phyloP scores from a whole-genome alignment of 2,329 filamentous ascomycete genomes.

The Alternaria solani region DNA sequence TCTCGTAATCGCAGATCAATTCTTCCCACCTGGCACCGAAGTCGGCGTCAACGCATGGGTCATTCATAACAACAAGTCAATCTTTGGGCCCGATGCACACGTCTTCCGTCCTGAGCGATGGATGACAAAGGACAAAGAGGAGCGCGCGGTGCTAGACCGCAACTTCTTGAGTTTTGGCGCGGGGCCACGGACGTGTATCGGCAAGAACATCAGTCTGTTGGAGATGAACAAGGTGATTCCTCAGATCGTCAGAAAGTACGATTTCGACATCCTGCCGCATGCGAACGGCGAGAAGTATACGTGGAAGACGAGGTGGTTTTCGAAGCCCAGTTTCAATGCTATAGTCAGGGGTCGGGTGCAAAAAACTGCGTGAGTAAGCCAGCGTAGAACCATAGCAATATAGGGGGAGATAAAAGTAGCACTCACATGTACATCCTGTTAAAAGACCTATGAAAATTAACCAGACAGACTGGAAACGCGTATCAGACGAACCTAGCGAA shows the following conservation, averaged over 20 bases:
- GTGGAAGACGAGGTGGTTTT: neutral
- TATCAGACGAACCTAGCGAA: too few relatives aligned
- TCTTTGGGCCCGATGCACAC: conserved; percentile 45
- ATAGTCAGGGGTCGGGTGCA: accelerated
- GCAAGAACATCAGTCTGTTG: conserved; percentile 35
- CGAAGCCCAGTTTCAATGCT: neutral
- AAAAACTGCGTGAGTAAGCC: neutral
- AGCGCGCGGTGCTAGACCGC: conserved; percentile 13
- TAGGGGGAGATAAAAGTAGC: too few relatives aligned
- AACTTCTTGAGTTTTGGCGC: conserved; percentile 29
- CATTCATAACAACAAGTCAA: conserved; percentile 49
- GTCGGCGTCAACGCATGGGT: conserved; percentile 59
- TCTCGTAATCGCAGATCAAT: conserved; percentile 45
- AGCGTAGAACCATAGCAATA: too few relatives aligned
- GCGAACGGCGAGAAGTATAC: neutral
- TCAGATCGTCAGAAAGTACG: conserved; percentile 26
- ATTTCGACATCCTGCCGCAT: conserved; percentile 12
- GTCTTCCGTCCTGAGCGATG: neutral
- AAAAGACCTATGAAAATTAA: too few relatives aligned
- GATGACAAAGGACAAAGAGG: conserved; percentile 5
- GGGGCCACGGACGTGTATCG: conserved; percentile 31
- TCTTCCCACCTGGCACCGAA: conserved; percentile 54
- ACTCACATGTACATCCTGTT: too few relatives aligned
- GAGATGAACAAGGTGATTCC: conserved; percentile 35
- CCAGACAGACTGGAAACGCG: too few relatives aligned